These are phyloP conservation scores for Limonium bicolor DNA, from an alignment of 148 eudicot species.

Conservation along the genomic window DNA sequence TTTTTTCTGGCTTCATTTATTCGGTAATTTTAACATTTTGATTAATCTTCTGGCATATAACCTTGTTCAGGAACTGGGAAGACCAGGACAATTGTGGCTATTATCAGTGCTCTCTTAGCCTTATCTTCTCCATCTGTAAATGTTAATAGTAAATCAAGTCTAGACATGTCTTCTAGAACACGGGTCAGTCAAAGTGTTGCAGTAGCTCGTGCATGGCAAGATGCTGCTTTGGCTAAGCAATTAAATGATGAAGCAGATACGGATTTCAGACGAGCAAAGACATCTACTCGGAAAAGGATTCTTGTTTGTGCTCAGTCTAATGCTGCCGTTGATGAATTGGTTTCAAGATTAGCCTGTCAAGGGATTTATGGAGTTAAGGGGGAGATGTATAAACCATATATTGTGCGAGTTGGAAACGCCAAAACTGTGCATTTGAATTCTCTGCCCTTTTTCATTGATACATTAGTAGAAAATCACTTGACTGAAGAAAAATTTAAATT, in stretches of 20 bases:
- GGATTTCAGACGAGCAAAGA: conserved; percentile 21
- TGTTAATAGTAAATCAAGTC: conserved; percentile 14
- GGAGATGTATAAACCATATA: conserved; percentile 70
- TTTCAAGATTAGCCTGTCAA: conserved; percentile 72
- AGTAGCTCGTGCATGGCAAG: conserved; percentile 98
- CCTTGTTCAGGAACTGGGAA: conserved; percentile 75
- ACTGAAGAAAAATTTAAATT: conserved; percentile 36
- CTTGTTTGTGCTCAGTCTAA: conserved; percentile 99
- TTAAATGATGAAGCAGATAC: conserved; percentile 36
- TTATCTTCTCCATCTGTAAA: conserved; percentile 17
- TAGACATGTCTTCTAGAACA: conserved; percentile 21
- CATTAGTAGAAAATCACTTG: conserved; percentile 78
- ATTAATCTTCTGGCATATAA: background rate
- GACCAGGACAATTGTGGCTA: conserved; percentile 87
- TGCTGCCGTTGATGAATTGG: conserved; percentile 98
- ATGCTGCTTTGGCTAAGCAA: conserved; percentile 91
- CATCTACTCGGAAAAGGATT: conserved; percentile 43
- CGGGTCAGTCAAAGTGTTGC: conserved; percentile 67
- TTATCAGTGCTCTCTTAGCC: conserved; percentile 70
- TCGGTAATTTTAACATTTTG: background rate
- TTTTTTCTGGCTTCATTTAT: conserved; percentile 3
- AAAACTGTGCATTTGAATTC: conserved; percentile 90
- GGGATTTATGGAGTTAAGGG: conserved; percentile 90
- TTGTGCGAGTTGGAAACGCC: conserved; percentile 97
- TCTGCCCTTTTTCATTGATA: conserved; percentile 79